Conservation (phyloP, 768 basidiomycete genomes). For the Lentinula sp. region DNA sequence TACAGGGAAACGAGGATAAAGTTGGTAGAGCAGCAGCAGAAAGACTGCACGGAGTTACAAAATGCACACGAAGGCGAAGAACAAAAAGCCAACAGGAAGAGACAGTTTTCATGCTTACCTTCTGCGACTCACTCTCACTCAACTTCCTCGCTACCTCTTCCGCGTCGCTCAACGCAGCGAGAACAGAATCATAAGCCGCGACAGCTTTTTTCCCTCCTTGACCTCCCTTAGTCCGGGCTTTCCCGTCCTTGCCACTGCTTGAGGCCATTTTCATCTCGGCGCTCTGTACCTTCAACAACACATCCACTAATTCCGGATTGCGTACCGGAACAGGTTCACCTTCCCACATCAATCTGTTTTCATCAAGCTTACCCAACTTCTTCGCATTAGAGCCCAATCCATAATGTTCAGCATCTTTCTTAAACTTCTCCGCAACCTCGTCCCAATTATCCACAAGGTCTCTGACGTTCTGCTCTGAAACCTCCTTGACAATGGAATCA, state of each 20-base stretch:
- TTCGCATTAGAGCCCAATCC: slow-evolving; percentile 16
- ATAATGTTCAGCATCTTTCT: slow-evolving; percentile 37
- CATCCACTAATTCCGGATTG: slow-evolving; percentile 88
- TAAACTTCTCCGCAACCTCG: slow-evolving; percentile 44
- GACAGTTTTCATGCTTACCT: slow-evolving; percentile 36
- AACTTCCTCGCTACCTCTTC: slow-evolving; percentile 80
- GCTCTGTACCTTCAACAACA: slow-evolving; percentile 76
- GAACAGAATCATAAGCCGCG: slow-evolving; percentile 81
- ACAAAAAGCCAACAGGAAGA: slow-evolving; percentile 9
- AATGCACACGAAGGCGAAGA: background rate
- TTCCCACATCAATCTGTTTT: slow-evolving; percentile 62
- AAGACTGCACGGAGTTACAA: background rate
- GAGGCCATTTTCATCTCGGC: slow-evolving; percentile 56
- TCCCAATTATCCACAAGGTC: slow-evolving; percentile 63
- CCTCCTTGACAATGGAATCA: slow-evolving; percentile 63
- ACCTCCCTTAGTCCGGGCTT: slow-evolving; percentile 9
- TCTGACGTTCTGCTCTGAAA: slow-evolving; percentile 50
- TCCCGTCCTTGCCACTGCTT: slow-evolving; percentile 25
- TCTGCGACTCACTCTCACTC: slow-evolving; percentile 77
- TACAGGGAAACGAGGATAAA: too few species aligned
- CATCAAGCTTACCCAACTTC: slow-evolving; percentile 44
- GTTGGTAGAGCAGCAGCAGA: too few species aligned
- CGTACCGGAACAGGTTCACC: slow-evolving; percentile 79
- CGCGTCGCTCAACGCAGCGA: slow-evolving; percentile 83
- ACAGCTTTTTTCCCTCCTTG: slow-evolving; percentile 66